Conservation (phyloP, 148 eudicot genomes). For the Polygonum aviculare region DNA sequence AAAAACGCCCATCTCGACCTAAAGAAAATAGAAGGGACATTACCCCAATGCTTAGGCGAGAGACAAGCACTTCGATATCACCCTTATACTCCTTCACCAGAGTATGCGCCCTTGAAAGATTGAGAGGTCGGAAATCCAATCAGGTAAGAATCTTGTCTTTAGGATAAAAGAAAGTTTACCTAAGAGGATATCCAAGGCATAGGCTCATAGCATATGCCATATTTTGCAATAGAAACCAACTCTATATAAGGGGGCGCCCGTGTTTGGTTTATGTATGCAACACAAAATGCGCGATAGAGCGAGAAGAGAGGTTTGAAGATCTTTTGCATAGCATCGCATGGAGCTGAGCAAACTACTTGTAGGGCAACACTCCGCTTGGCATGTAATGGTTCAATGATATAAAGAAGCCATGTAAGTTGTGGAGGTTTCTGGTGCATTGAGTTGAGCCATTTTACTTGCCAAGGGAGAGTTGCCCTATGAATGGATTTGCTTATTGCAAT, state of each 20-base stretch:
- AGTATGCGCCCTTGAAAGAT: background rate
- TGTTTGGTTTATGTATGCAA: background rate
- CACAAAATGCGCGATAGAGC: background rate
- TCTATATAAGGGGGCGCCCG: background rate
- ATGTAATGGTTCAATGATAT: background rate
- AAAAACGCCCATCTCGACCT: too few relatives aligned
- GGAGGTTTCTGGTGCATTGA: background rate
- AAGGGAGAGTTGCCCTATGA: slow-evolving; percentile 6
- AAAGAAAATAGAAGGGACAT: too few relatives aligned
- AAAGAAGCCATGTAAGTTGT: too few relatives aligned
- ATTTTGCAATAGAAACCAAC: background rate
- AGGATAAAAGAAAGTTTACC: background rate
- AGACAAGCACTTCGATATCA: too few relatives aligned
- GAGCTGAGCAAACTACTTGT: background rate
- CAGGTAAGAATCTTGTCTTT: background rate
- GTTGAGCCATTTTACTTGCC: background rate
- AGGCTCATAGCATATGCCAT: background rate
- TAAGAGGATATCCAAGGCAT: background rate
- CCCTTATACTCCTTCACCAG: too few relatives aligned
- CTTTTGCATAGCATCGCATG: background rate
- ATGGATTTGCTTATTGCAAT: background rate
- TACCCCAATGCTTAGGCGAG: too few relatives aligned
- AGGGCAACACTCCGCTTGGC: background rate
- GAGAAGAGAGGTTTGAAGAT: background rate
- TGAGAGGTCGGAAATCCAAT: background rate